Evolutionary conservation across 441 rosid species (phyloP).

Genomic region (Euphorbia corollata): DNA sequence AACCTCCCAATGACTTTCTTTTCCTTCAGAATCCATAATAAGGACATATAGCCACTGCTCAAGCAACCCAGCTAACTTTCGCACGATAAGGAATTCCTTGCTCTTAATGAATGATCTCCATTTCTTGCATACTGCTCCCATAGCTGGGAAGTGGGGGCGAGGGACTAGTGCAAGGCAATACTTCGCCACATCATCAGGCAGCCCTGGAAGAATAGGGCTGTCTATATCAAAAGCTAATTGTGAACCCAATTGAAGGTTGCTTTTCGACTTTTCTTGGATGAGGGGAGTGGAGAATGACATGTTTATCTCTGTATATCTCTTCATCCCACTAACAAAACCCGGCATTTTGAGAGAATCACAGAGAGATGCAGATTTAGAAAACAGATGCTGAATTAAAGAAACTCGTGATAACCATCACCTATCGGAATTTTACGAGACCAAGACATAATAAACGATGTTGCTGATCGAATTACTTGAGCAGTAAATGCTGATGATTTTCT

Average conservation of each 20-base stretch:
- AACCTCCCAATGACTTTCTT: slow-evolving; percentile 89
- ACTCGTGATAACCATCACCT: slow-evolving; percentile 72
- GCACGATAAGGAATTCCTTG: slow-evolving; percentile 65
- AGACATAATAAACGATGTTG: slow-evolving; percentile 65
- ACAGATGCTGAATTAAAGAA: slow-evolving; percentile 35
- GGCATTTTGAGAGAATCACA: slow-evolving; percentile 37
- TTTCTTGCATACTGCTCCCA: slow-evolving; percentile 84
- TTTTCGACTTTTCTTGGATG: slow-evolving; percentile 28
- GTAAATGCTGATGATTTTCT: slow-evolving; percentile 45
- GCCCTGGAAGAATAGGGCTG: slow-evolving; percentile 65
- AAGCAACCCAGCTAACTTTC: slow-evolving; percentile 66
- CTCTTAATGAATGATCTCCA: slow-evolving; percentile 82
- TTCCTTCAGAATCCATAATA: slow-evolving; percentile 57
- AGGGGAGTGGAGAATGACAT: slow-evolving; percentile 32
- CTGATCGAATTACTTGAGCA: slow-evolving; percentile 50
- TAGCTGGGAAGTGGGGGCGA: slow-evolving; percentile 56
- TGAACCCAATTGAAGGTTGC: slow-evolving; percentile 30
- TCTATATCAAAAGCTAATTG: slow-evolving; percentile 32
- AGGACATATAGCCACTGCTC: slow-evolving; percentile 89
- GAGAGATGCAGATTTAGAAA: slow-evolving; percentile 19
- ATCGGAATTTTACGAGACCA: slow-evolving; percentile 77
- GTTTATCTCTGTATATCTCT: slow-evolving; percentile 38
- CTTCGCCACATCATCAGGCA: slow-evolving; percentile 86
- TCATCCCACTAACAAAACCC: slow-evolving; percentile 43
- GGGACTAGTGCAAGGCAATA: slow-evolving; percentile 84